These are phyloP conservation scores for Daedaleopsis sinensis DNA, from an alignment of 768 basidiomycete species.

Conservation along the genomic window DNA sequence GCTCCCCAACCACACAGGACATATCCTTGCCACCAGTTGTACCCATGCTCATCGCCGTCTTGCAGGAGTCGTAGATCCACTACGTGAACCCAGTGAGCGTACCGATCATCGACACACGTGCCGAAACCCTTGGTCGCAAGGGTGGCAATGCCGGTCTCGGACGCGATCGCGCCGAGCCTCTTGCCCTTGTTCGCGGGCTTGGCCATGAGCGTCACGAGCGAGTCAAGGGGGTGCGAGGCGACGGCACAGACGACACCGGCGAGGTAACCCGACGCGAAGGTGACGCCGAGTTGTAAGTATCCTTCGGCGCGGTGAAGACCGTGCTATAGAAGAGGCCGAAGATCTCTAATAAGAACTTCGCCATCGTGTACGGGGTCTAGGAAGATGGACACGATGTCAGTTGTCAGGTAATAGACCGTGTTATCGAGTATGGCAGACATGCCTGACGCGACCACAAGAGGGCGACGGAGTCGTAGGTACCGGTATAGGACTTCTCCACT, in stretches of 20 bases:
- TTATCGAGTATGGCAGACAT: constrained; percentile 16
- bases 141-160: constrained; percentile 64
- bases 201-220: constrained; percentile 90
- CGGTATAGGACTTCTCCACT: too few relatives aligned
- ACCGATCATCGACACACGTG: constrained; percentile 81
- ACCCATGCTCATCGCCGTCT: constrained; percentile 80
- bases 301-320: constrained; percentile 83
- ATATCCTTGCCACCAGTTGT: constrained; percentile 84
- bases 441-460: constrained; percentile 91
- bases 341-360: constrained; percentile 96
- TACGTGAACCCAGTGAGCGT: constrained; percentile 76
- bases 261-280: constrained; percentile 89
- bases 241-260: constrained; percentile 95
- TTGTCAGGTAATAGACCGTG: not conserved
- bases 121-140: constrained; percentile 87
- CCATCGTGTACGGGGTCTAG: constrained; percentile 98
- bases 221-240: constrained; percentile 96
- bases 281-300: constrained; percentile 81
- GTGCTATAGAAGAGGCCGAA: constrained; percentile 91
- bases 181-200: constrained; percentile 88
- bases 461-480: constrained; percentile 83
- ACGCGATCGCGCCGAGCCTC: constrained; percentile 66
- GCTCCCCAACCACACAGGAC: not conserved
- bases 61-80: constrained; percentile 94
- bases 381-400: not conserved